Base-by-base conservation (phyloP, 306 rosid species). In the Cucurbita argyrosperma region DNA sequence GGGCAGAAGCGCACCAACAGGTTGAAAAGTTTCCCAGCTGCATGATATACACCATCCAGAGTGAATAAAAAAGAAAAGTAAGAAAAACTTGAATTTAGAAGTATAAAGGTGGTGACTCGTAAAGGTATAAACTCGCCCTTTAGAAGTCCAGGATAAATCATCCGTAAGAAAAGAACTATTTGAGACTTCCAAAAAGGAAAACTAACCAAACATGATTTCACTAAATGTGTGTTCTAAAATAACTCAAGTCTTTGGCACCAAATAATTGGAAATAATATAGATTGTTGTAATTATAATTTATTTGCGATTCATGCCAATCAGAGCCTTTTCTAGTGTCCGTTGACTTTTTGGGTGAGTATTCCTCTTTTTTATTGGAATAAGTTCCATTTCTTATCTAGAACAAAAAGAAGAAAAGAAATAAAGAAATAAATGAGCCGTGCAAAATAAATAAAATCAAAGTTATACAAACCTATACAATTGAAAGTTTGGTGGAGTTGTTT, bases 1-100 rank as follows among this genome's bases (percentile, higher is more conserved):
- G 69, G 97, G 99, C 84, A 95, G 96, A 81, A 95, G 88, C 74
- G 85, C 90, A 19, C 99, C 99, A 70, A 95, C 90, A 10, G 99
- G 97, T 83, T 91, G 96, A 77, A 92, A 95, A 76, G 97, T 89
- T 88, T 95, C 99, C 99, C 99, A 91, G 77, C 99, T 95, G 86
- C 64, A 72, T 11, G 52, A 72, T 42, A 54, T 18, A 55, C 45
- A 69, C 15, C 26, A 49, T 30, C 58, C 39, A 49, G 59, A 49
- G 57, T 69, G 74, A 49, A 69, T 45, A 45, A 69, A 30, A 3
- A 51, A 51, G 6, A 26, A 9, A 56, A 7, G 8, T 1, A 23
- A 1, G 38, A 5, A 23, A 58, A 58, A 23, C 40, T 5, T 12
- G 39, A 8, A n/a, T 16, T n/a, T 57, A n/a, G 26, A 54, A 54